Evolutionary conservation across 345 rosid species (phyloP).

Genomic region (Eucalyptus erythrocorys): DNA sequence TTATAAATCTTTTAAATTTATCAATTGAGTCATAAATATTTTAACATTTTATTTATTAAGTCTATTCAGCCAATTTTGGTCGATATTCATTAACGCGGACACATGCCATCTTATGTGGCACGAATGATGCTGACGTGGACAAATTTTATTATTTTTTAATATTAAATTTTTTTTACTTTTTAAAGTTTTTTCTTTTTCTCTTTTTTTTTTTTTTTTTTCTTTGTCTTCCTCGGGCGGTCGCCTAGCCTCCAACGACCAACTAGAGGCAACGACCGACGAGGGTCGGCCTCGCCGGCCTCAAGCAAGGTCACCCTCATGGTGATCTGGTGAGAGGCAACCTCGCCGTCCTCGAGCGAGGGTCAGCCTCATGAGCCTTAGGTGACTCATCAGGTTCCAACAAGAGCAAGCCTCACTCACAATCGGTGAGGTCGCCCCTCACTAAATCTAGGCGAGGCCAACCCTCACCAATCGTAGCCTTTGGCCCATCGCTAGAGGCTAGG

Average conservation of each 20-base stretch:
- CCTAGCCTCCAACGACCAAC: fast-evolving
- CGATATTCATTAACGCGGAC: fast-evolving
- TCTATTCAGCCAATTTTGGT: fast-evolving
- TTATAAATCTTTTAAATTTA: fast-evolving
- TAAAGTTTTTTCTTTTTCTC: too few species aligned
- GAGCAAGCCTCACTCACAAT: fast-evolving
- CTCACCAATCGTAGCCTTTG: fast-evolving
- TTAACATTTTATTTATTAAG: too few species aligned
- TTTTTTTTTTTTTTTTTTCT: fast-evolving
- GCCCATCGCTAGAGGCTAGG: fast-evolving
- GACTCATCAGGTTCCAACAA: fast-evolving
- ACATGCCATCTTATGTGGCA: fast-evolving
- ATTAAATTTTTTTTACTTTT: too few species aligned
- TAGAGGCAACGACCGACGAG: fast-evolving
- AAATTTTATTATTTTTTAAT: too few species aligned
- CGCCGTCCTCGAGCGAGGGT: fast-evolving
- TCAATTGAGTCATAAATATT: too few species aligned
- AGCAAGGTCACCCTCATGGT: fast-evolving
- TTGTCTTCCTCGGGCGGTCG: fast-evolving
- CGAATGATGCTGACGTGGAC: fast-evolving
- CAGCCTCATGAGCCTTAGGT: fast-evolving
- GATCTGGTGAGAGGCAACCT: too few species aligned
- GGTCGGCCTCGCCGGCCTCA: too few species aligned
- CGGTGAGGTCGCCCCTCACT: too few species aligned
- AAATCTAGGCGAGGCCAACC: too few species aligned